phyloP scores from a whole-genome alignment of 345 rosid genomes.

The Eucalyptus cladocalyx region DNA sequence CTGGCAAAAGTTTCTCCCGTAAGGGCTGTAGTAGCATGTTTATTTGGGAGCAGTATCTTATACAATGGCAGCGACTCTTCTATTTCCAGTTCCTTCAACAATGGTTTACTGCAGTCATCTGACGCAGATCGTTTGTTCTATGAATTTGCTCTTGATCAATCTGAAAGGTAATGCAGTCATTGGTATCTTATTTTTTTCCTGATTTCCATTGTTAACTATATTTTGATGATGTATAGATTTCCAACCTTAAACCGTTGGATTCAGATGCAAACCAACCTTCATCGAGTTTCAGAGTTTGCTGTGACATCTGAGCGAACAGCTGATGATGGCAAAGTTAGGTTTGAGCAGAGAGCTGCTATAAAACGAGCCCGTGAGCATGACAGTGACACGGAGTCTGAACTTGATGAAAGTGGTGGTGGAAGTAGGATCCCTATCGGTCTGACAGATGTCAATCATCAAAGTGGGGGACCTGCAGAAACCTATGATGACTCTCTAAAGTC shows the following conservation, averaged over 20 bases:
- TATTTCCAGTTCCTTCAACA: conserved; percentile 55
- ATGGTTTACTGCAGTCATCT: conserved; percentile 48
- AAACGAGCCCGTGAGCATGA: conserved; percentile 79
- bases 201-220: conserved; percentile 1
- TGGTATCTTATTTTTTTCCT: neutral
- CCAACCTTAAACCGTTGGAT: conserved; percentile 97
- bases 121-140: conserved; percentile 70
- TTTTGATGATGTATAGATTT: conserved; percentile 35
- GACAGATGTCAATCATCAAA: conserved; percentile 31
- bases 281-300: conserved; percentile 87
- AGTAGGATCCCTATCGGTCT: conserved; percentile 17
- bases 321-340: conserved; percentile 32
- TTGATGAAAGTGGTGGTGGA: conserved; percentile 40
- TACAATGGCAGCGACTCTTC: conserved; percentile 59
- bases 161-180: conserved; percentile 60
- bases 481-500: conserved; percentile 20
- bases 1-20: conserved; percentile 91
- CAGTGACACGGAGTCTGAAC: conserved; percentile 68
- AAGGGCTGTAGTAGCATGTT: conserved; percentile 91
- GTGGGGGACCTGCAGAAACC: conserved; percentile 21
- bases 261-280: conserved; percentile 95
- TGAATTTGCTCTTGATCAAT: conserved; percentile 97
- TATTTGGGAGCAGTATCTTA: conserved; percentile 89
- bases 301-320: conserved; percentile 51
- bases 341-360: conserved; percentile 44